These are phyloP conservation scores for Ceratocystis harringtonii DNA, from an alignment of 2,329 filamentous ascomycete genomes.

Conservation along the genomic window DNA sequence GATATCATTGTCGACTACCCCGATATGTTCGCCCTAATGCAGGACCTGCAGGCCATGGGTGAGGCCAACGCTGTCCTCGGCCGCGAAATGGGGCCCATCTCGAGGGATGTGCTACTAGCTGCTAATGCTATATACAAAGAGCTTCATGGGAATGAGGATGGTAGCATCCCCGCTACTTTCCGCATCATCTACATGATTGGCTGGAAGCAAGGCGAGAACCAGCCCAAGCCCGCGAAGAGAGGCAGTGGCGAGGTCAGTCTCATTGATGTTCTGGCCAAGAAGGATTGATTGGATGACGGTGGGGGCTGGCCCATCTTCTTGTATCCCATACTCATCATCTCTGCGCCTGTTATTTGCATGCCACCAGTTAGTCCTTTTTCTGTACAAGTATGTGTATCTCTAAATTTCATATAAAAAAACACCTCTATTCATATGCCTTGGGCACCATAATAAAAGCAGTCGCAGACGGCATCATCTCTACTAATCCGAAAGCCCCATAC, in stretches of 20 bases:
- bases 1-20: slow-evolving; percentile 95
- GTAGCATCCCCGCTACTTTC: slow-evolving; percentile 74
- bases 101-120: slow-evolving; percentile 71
- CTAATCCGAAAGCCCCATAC: not conserved
- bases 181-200: slow-evolving; percentile 97
- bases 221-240: slow-evolving; percentile 63
- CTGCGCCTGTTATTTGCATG: too few relatives aligned
- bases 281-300: slow-evolving; percentile 1
- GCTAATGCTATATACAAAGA: slow-evolving; percentile 77
- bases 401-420: not conserved
- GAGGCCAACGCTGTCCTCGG: slow-evolving; percentile 80
- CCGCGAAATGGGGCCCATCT: slow-evolving; percentile 65
- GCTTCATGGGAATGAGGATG: slow-evolving; percentile 70
- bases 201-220: slow-evolving; percentile 73
- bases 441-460: not conserved
- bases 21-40: slow-evolving; percentile 77
- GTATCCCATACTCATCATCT: not conserved
- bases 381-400: not conserved
- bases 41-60: slow-evolving; percentile 89
- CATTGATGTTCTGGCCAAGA: slow-evolving; percentile 52
- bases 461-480: not conserved
- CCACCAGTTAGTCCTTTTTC: not conserved
- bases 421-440: not conserved
- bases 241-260: slow-evolving; percentile 79
- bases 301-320: too few relatives aligned